Conservation (phyloP, 192 early-diverging fungal genomes). For the Umbelopsis vinacea region DNA sequence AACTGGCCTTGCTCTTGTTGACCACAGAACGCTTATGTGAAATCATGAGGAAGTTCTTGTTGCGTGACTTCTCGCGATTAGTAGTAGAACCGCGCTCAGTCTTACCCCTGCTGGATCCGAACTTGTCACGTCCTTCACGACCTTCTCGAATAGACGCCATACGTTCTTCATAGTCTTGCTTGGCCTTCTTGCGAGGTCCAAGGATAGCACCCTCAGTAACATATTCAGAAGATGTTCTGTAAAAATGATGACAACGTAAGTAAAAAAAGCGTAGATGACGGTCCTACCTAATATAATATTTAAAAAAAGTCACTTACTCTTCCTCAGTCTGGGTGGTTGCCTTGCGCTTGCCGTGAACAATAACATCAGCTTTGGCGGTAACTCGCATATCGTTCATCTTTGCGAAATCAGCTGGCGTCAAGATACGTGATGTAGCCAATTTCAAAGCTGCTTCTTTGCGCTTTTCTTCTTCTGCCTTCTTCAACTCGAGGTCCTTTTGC, state of each 20-base stretch:
- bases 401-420: conserved; percentile 92
- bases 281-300: too few relatives aligned
- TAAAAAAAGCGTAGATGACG: not conserved
- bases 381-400: conserved; percentile 79
- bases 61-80: conserved; percentile 92
- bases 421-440: conserved; percentile 65
- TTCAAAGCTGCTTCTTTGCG: conserved; percentile 51
- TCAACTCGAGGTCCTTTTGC: conserved; percentile 43
- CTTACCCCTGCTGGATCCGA: conserved; percentile 86
- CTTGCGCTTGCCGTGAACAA: conserved; percentile 20
- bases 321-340: conserved; percentile 17
- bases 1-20: conserved; percentile 72
- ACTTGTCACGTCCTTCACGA: conserved; percentile 92
- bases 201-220: conserved; percentile 53
- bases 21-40: conserved; percentile 87
- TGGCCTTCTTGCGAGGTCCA: conserved; percentile 75
- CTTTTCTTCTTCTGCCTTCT: conserved; percentile 48
- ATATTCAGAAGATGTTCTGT: conserved; percentile 25
- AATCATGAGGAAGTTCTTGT: conserved; percentile 95
- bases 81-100: conserved; percentile 79
- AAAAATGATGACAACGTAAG: not conserved
- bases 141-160: conserved; percentile 86
- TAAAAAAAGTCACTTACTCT: conserved; percentile 30
- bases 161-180: conserved; percentile 92
- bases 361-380: conserved; percentile 60